phyloP scores from a whole-genome alignment of 148 eudicot genomes.

The Rhododendron molle region DNA sequence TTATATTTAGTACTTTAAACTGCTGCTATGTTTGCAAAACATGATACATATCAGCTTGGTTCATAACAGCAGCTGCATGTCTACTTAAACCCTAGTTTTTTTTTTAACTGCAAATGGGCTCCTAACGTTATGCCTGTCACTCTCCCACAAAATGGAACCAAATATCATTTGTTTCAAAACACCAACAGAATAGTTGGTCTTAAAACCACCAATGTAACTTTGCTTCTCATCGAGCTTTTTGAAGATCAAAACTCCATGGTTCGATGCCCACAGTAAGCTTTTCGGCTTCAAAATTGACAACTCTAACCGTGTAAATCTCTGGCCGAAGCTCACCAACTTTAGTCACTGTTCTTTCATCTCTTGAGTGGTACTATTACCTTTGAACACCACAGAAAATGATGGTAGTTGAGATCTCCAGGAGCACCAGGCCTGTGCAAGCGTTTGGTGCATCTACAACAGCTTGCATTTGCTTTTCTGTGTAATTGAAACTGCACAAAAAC shows the following conservation, averaged over 20 bases:
- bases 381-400: constrained; percentile 7
- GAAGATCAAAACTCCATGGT: neutral
- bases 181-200: neutral
- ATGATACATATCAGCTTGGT: no score
- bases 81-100: neutral
- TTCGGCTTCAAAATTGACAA: neutral
- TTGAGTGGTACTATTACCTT: neutral
- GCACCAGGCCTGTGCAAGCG: constrained; percentile 3
- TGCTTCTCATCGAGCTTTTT: neutral
- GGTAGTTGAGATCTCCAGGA: constrained; percentile 16
- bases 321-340: neutral
- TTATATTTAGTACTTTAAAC: no score
- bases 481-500: constrained; percentile 6
- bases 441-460: neutral
- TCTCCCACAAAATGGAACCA: neutral
- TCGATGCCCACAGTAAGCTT: neutral
- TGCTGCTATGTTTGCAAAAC: no score
- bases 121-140: neutral
- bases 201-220: constrained; percentile 1
- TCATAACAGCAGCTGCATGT: no score
- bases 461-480: constrained; percentile 6
- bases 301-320: neutral
- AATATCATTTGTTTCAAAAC: neutral
- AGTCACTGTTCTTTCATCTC: constrained; percentile 7
- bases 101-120: neutral